These are phyloP conservation scores for Orbilia quercus DNA, from an alignment of 2,329 filamentous ascomycete species.

Conservation along the genomic window DNA sequence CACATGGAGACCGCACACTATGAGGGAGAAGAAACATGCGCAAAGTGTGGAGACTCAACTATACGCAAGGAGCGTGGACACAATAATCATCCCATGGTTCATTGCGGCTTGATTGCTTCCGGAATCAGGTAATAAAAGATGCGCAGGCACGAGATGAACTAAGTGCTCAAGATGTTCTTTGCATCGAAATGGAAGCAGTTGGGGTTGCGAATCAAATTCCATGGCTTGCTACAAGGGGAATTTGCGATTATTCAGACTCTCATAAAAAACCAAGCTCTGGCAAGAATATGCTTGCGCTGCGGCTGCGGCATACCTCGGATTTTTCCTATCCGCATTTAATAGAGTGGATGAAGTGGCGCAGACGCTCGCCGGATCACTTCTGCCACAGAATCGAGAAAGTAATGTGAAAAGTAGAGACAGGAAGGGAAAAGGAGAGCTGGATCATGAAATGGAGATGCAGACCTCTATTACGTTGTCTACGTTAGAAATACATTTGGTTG, in stretches of 20 bases:
- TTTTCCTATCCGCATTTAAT: background rate
- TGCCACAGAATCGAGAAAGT: too few relatives aligned
- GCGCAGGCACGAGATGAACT: constrained; percentile 1
- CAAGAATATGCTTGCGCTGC: constrained; percentile 17
- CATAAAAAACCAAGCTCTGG: constrained; percentile 25
- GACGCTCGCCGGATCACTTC: too few relatives aligned
- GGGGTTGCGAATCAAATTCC: constrained; percentile 7
- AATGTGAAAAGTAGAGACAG: too few relatives aligned
- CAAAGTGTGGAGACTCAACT: background rate
- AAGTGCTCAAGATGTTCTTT: background rate
- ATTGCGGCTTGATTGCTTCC: constrained; percentile 22
- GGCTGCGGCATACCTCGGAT: constrained; percentile 15
- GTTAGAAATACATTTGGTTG: too few relatives aligned
- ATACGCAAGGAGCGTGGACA: background rate
- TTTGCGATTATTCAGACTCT: constrained; percentile 29
- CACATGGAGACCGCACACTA: background rate
- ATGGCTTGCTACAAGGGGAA: constrained; percentile 23
- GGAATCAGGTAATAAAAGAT: constrained; percentile 22
- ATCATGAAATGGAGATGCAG: too few relatives aligned
- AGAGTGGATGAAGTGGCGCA: background rate
- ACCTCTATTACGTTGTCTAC: too few relatives aligned
- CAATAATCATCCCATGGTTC: constrained; percentile 1
- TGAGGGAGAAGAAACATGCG: background rate
- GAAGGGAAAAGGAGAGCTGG: too few relatives aligned
- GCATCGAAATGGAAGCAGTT: constrained; percentile 26